Evolutionary conservation across 768 basidiomycete genomes (phyloP).

Genomic region (Lepiota venenata): DNA sequence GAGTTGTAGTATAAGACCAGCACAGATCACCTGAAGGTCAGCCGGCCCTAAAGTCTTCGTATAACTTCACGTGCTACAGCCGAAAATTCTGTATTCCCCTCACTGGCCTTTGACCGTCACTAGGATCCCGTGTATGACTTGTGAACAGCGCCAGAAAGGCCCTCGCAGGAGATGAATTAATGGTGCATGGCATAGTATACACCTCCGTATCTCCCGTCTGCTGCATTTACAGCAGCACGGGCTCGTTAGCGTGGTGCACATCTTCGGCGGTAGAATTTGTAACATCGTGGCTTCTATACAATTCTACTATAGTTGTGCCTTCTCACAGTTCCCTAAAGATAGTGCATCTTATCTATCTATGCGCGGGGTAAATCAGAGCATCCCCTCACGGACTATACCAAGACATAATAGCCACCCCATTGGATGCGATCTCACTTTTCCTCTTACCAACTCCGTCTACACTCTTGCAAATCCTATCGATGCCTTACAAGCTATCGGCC

Average conservation of each 20-base stretch:
- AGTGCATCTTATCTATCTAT: no score
- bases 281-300: no score
- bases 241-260: conserved; percentile 89
- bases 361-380: no score
- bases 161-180: conserved; percentile 91
- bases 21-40: no score
- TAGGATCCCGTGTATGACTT: conserved; percentile 31
- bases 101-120: conserved; percentile 38
- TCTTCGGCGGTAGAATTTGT: conserved; percentile 21
- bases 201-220: conserved; percentile 86
- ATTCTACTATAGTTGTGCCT: no score
- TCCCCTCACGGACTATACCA: no score
- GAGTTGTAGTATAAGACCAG: no score
- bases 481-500: conserved; percentile 32
- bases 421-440: not conserved
- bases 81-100: conserved; percentile 33
- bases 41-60: conserved; percentile 13
- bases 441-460: conserved; percentile 10
- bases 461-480: conserved; percentile 6
- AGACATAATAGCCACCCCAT: no score
- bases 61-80: not conserved
- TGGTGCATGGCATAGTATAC: conserved; percentile 85
- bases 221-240: conserved; percentile 53
- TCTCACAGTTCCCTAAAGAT: no score
- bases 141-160: conserved; percentile 42